phyloP scores from a whole-genome alignment of 2,329 filamentous ascomycete genomes.

The Monilinia laxa region DNA sequence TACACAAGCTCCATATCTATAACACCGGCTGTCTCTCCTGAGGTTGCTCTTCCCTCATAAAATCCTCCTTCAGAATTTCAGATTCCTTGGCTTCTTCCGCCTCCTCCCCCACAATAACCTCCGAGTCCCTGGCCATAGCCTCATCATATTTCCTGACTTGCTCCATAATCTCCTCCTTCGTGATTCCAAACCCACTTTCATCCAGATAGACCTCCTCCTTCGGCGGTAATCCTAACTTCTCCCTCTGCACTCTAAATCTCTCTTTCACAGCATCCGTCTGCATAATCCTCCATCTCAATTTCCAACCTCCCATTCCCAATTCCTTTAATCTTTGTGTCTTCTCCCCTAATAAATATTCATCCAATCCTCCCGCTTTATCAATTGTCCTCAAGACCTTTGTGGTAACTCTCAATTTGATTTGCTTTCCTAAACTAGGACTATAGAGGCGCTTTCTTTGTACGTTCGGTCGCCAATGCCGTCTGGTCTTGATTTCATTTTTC shows the following conservation, averaged over 20 bases:
- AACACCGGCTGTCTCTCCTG: constrained; percentile 33
- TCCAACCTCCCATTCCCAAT: constrained; percentile 87
- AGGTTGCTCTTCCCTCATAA: constrained; percentile 41
- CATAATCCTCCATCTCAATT: constrained; percentile 85
- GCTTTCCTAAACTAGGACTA: constrained; percentile 59
- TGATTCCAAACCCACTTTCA: constrained; percentile 42
- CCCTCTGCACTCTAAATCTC: constrained; percentile 64
- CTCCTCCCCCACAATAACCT: constrained; percentile 45
- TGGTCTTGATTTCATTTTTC: constrained; percentile 67
- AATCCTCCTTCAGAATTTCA: constrained; percentile 43
- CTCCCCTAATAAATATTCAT: constrained; percentile 84
- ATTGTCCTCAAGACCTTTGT: constrained; percentile 71
- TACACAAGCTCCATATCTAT: constrained; percentile 27
- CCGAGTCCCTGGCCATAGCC: constrained; percentile 46
- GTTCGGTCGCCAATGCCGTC: constrained; percentile 74
- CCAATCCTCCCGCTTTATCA: constrained; percentile 82
- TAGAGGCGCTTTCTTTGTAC: constrained; percentile 62
- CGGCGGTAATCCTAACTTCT: constrained; percentile 61
- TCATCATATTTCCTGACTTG: constrained; percentile 45
- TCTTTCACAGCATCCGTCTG: constrained; percentile 68
- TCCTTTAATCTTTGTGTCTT: constrained; percentile 78
- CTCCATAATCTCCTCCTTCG: constrained; percentile 37
- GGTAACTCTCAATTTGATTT: constrained; percentile 67
- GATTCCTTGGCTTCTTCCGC: constrained; percentile 39
- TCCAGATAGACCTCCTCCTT: constrained; percentile 44